phyloP scores from a whole-genome alignment of 495 filamentous ascomycete genomes.

The Aspergillus asperescens region DNA sequence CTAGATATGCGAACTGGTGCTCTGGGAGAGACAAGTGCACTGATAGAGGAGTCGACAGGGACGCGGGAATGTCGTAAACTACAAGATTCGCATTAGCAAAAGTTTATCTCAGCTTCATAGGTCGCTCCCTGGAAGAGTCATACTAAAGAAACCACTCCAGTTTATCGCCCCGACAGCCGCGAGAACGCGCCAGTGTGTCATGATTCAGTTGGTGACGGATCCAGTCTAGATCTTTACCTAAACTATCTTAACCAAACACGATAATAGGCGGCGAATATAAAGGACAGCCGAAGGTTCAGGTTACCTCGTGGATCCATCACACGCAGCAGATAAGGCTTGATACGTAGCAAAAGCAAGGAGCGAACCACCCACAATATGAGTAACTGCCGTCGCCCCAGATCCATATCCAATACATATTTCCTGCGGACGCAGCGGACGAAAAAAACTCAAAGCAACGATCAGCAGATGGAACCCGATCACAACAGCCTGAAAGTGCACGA shows the following conservation, averaged over 20 bases:
- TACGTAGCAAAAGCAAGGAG: background rate
- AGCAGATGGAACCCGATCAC: background rate
- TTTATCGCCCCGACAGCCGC: background rate
- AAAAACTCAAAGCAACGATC: background rate
- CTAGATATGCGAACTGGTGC: background rate
- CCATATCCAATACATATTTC: no score
- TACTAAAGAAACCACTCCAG: conserved; percentile 1
- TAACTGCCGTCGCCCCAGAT: no score
- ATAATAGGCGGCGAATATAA: background rate
- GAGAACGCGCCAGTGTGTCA: conserved; percentile 4
- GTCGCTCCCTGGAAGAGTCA: background rate
- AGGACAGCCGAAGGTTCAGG: background rate
- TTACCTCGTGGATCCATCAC: background rate
- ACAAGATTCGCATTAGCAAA: background rate
- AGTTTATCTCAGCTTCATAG: no score
- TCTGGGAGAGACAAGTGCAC: background rate
- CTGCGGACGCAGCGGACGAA: background rate
- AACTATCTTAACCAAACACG: background rate
- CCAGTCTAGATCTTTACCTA: background rate
- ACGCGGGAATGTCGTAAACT: conserved; percentile 7
- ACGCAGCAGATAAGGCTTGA: background rate
- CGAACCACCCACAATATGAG: background rate
- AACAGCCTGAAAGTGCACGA: background rate
- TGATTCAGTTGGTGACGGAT: background rate
- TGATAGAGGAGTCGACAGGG: background rate